Conservation (phyloP, 2,329 filamentous ascomycete species). For the Colletotrichum incanum region DNA sequence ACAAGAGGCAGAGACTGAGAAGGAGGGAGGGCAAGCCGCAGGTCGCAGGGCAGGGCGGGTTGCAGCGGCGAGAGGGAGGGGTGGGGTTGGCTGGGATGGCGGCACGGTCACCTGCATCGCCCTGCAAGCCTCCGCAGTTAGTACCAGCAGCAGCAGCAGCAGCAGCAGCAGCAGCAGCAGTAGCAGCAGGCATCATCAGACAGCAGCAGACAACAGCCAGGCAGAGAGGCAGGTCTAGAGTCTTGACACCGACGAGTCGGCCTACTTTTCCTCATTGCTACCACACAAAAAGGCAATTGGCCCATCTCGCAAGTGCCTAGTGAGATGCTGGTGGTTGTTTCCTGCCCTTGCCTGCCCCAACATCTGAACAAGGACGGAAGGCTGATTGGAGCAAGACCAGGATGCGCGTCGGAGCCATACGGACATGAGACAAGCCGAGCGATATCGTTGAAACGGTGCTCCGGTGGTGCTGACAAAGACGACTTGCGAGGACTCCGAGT, state of each 20-base stretch:
- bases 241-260: background rate
- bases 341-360: conserved; percentile 26
- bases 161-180: too few relatives aligned
- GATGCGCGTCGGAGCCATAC: conserved; percentile 10
- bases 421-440: conserved; percentile 37
- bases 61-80: conserved; percentile 17
- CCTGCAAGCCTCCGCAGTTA: conserved; percentile 28
- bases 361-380: conserved; percentile 3
- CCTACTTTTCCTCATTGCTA: conserved; percentile 7
- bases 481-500: background rate
- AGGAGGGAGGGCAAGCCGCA: conserved; percentile 5
- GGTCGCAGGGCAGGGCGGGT: conserved; percentile 8
- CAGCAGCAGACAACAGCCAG: background rate
- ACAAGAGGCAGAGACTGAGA: conserved; percentile 16
- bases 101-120: conserved; percentile 39
- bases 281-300: background rate
- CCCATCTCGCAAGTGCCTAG: background rate
- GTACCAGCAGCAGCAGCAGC: conserved; percentile 10
- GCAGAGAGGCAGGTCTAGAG: background rate
- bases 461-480: background rate
- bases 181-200: background rate
- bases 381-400: background rate
- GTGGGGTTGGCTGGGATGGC: conserved; percentile 25
- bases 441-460: conserved; percentile 28
- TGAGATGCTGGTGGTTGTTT: background rate